Evolutionary conservation across 1,139 yeast species (phyloP), one percentile per base, ranked within the genome.

Genomic region (Protomyces macrosporus): DNA sequence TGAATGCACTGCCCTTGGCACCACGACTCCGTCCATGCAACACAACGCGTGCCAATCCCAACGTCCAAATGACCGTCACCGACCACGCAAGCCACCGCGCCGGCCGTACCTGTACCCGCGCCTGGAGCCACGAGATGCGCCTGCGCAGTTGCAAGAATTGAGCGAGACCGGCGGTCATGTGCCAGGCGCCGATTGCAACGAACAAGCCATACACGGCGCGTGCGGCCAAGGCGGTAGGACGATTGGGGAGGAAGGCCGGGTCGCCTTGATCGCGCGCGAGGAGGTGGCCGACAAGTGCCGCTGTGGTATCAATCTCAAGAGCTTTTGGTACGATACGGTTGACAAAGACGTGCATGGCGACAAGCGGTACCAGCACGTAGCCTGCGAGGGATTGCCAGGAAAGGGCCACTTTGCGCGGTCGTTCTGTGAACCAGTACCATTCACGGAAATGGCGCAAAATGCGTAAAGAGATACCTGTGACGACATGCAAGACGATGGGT

Each of bases 351-450:
- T 58, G 62, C n/a, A 52, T 56, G n/a, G 56, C 53, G 10, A 58
- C 40, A 36, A 58, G 45, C 6, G 62, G 62, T 33, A 36, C 32
- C 7, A 58, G 45, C 10, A 58, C 5, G 53, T 58, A 58, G 16
- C 62, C 62, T 9, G 51, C 53, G 9, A 30, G 48, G n/a, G 62
- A 37, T 30, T 58, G 53, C 62, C 62, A 58, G 34, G 62, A 58
- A 9, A 58, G 3, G 1, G 14, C 4, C 23, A 55, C 52, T 12
- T 51, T 33, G 3, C 62, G 62, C 14, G 62, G 56, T 32, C 52
- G 30, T 35, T 58, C 40, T 32, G 45, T 50, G 45, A 51, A 58
- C 62, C 62, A 58, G 30, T 51, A 30, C 14, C 53, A 51, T 37
- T 58, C 62, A 9, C 62, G 37, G 30, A 52, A 40, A n/a, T 40